A percentile compares a stretch with the other conserved stretches of the same genome.
Conservation (phyloP, 163 green algal species). For the Scenedesmus sp. region DNA sequence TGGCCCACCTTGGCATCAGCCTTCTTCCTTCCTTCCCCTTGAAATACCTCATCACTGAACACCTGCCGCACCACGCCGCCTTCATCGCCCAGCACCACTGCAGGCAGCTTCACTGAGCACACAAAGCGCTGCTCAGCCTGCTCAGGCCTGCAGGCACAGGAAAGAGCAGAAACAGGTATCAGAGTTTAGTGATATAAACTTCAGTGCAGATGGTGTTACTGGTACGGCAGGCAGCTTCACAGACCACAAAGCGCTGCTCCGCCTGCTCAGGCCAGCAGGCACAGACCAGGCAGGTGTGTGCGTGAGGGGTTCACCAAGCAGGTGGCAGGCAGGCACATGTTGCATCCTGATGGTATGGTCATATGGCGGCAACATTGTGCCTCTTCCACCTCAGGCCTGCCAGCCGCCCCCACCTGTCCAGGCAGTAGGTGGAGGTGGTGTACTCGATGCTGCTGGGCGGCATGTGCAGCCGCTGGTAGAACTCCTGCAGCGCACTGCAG, state of each 20-base stretch:
- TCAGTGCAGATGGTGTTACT: too few relatives aligned
- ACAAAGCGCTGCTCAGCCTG: constrained; percentile 15
- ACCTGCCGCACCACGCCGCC: neutral
- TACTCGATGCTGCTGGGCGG: constrained; percentile 9
- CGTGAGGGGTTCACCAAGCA: neutral
- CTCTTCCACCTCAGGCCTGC: too few relatives aligned
- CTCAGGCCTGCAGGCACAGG: neutral
- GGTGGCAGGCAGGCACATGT: too few relatives aligned
- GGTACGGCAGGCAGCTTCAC: too few relatives aligned
- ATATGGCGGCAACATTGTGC: too few relatives aligned
- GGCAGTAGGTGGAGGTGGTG: neutral
- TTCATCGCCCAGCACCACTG: neutral
- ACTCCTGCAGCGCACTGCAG: neutral
- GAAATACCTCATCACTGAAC: neutral
- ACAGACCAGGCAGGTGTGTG: neutral
- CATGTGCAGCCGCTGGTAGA: neutral
- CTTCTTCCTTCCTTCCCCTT: constrained; percentile 29
- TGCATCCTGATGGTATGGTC: too few relatives aligned
- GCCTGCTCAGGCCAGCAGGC: neutral
- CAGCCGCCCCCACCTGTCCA: neutral
- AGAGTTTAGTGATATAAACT: too few relatives aligned
- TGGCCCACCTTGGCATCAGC: constrained; percentile 18
- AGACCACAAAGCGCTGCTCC: neutral
- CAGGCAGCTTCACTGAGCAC: constrained; percentile 8
- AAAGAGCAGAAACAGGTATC: neutral